Conservation (phyloP, 306 rosid species). For the Abrus precatorius region DNA sequence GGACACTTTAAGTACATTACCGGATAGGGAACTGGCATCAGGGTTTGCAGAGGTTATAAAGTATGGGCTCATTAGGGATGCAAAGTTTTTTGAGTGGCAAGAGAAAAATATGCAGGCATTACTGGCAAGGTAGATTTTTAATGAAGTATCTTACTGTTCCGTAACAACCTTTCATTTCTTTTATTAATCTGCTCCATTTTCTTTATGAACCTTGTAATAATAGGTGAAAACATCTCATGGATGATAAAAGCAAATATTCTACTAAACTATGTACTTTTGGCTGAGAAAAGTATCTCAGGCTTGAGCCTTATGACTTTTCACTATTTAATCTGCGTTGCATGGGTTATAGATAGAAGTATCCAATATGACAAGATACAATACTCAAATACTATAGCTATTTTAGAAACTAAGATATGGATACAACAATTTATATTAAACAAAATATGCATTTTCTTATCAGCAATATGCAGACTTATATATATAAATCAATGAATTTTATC, state of each 20-base stretch:
- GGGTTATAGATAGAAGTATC: neutral
- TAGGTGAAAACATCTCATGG: slow-evolving; percentile 29
- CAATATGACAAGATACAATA: neutral
- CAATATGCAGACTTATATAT: neutral
- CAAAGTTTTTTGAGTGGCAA: slow-evolving; percentile 94
- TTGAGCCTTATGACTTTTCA: slow-evolving; percentile 22
- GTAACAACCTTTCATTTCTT: slow-evolving; percentile 18
- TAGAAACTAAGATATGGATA: neutral
- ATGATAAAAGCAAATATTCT: slow-evolving; percentile 33
- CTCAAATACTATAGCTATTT: neutral
- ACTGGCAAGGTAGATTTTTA: slow-evolving; percentile 70
- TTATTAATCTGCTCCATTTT: slow-evolving; percentile 7
- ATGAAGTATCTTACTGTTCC: neutral
- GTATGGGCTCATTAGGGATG: slow-evolving; percentile 93
- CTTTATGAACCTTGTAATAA: slow-evolving; percentile 32
- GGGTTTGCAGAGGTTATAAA: slow-evolving; percentile 95
- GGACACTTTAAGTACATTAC: slow-evolving; percentile 77
- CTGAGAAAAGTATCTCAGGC: slow-evolving; percentile 10
- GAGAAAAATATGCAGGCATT: slow-evolving; percentile 84
- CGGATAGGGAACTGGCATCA: slow-evolving; percentile 91
- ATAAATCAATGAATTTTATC: neutral
- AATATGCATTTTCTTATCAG: neutral
- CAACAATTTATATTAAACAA: neutral
- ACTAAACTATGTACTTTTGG: slow-evolving; percentile 21
- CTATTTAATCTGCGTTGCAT: neutral